These are phyloP conservation scores for Schwanniomyces vanrijiae DNA, from an alignment of 805 yeast species.

Conservation along the genomic window DNA sequence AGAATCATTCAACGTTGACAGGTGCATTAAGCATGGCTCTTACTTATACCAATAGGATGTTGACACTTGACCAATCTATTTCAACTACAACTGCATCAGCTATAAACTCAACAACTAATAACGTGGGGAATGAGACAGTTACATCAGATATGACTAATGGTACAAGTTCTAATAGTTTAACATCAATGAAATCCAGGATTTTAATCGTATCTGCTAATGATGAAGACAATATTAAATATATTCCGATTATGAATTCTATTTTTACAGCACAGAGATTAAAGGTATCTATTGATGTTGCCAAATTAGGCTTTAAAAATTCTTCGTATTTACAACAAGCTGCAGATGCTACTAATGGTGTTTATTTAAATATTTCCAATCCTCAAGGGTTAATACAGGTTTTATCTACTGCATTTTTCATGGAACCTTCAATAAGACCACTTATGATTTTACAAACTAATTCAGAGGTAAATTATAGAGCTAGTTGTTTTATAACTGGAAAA, in stretches of 20 bases:
- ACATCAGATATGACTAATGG: constrained; percentile 10
- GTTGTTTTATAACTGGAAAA: constrained; percentile 87
- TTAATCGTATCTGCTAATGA: constrained; percentile 68
- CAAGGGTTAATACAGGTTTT: constrained; percentile 81
- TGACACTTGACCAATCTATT: constrained; percentile 48
- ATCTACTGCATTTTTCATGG: constrained; percentile 78
- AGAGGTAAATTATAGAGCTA: constrained; percentile 89
- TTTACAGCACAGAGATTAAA: constrained; percentile 94
- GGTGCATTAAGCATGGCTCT: constrained; percentile 84
- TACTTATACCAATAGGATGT: constrained; percentile 70
- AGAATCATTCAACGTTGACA: constrained; percentile 49
- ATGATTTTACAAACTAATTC: constrained; percentile 80
- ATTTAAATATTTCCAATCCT: constrained; percentile 66
- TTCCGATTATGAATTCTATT: constrained; percentile 91
- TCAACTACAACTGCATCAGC: constrained; percentile 46
- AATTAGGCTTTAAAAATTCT: constrained; percentile 60
- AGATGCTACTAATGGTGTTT: constrained; percentile 91
- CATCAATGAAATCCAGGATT: constrained; percentile 37
- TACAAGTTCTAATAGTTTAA: constrained; percentile 14
- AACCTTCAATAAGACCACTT: constrained; percentile 76
- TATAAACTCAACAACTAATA: constrained; percentile 35
- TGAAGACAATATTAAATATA: constrained; percentile 77
- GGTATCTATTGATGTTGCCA: constrained; percentile 87
- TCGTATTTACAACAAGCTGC: constrained; percentile 93
- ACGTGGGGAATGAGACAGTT: constrained; percentile 9